phyloP scores from a whole-genome alignment of 208 protist species.

The Crithidia brevicula region DNA sequence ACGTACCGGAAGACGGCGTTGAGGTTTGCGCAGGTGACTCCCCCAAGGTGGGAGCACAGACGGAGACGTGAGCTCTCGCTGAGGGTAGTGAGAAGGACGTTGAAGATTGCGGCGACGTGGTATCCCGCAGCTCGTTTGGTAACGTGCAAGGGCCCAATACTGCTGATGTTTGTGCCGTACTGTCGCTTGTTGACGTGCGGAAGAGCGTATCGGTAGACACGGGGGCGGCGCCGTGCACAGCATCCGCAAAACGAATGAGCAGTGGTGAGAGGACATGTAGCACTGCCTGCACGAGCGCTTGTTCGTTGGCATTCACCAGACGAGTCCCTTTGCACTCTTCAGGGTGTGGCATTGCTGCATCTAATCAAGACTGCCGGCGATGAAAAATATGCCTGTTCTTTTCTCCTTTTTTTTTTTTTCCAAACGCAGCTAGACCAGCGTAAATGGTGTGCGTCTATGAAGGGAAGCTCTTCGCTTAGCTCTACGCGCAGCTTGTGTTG shows the following conservation, averaged over 20 bases:
- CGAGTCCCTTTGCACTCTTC: not conserved
- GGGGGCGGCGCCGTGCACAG: not conserved
- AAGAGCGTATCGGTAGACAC: not conserved
- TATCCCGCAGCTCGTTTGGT: not conserved
- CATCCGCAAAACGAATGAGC: conserved; percentile 16
- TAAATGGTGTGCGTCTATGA: not conserved
- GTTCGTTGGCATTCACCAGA: not conserved
- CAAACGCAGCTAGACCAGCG: not conserved
- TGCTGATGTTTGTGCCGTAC: too few relatives aligned
- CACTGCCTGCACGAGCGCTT: conserved; percentile 8
- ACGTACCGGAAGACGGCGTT: not conserved
- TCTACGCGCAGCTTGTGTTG: too few relatives aligned
- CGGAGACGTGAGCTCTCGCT: too few relatives aligned
- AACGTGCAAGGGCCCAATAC: too few relatives aligned
- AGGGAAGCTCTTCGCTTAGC: not conserved
- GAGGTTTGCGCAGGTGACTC: too few relatives aligned
- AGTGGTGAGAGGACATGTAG: conserved; percentile 30
- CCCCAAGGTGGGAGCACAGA: too few relatives aligned
- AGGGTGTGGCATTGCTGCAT: not conserved
- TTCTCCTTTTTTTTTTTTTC: not conserved
- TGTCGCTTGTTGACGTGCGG: not conserved
- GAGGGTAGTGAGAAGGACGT: too few relatives aligned
- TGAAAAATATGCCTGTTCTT: not conserved
- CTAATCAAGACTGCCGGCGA: not conserved
- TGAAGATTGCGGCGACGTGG: not conserved